Evolutionary conservation across 805 yeast species (phyloP).

Genomic region (Yarrowia hollandica): DNA sequence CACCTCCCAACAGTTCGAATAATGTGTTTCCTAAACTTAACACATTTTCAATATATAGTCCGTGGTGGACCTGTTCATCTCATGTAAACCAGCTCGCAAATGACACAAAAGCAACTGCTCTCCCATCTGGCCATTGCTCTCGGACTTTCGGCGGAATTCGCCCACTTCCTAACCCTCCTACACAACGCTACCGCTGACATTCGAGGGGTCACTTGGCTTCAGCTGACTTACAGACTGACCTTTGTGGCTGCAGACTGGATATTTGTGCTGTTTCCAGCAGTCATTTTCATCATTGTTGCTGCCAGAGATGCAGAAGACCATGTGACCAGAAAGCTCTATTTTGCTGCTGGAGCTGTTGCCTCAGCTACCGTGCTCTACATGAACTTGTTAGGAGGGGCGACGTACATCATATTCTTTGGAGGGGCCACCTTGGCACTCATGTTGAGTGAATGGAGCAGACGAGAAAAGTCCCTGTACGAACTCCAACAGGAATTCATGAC

Average conservation of each 20-base stretch:
- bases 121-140: conserved; percentile 1
- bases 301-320: background rate
- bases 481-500: conserved; percentile 3
- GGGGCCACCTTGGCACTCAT: background rate
- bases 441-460: background rate
- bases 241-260: conserved; percentile 18
- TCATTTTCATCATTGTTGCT: background rate
- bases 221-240: background rate
- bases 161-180: background rate
- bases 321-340: background rate
- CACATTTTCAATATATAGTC: background rate
- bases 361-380: background rate
- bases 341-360: background rate
- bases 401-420: conserved; percentile 1
- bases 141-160: background rate
- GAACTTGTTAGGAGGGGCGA: conserved; percentile 1
- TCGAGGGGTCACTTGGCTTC: conserved; percentile 6
- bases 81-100: background rate
- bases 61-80: background rate
- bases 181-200: conserved; percentile 4
- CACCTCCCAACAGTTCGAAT: conserved; percentile 20
- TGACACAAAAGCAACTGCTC: background rate
- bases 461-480: background rate
- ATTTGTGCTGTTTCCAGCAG: background rate
- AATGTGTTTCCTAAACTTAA: background rate